A percentile compares a stretch with the other conserved stretches of the same genome.
Conservation (phyloP, 805 yeast genomes). For the Ogataea pignaliae region DNA sequence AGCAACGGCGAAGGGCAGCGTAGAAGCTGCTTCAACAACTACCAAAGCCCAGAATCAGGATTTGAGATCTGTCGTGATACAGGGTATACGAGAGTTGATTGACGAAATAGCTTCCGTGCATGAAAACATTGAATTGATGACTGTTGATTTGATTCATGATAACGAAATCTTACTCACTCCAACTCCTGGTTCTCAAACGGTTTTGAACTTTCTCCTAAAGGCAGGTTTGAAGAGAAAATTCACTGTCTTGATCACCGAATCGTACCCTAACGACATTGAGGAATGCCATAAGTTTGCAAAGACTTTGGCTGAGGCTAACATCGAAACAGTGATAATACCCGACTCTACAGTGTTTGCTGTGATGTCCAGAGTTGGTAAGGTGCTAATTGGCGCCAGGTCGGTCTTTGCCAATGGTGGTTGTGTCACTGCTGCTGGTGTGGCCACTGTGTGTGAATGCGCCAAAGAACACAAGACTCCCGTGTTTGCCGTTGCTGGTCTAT, state of each 20-base stretch:
- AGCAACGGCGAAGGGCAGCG: conserved; percentile 3
- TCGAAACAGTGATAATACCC: conserved; percentile 87
- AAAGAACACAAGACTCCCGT: conserved; percentile 95
- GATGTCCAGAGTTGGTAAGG: conserved; percentile 97
- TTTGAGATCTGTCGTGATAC: conserved; percentile 79
- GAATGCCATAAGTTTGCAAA: conserved; percentile 77
- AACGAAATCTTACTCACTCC: conserved; percentile 83
- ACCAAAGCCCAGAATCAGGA: conserved; percentile 51
- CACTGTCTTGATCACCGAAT: conserved; percentile 87
- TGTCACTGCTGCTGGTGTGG: conserved; percentile 82
- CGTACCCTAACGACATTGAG: conserved; percentile 82
- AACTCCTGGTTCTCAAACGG: conserved; percentile 91
- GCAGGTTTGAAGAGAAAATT: conserved; percentile 89
- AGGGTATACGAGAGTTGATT: conserved; percentile 85
- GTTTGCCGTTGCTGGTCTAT: conserved; percentile 89
- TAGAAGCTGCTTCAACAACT: conserved; percentile 12
- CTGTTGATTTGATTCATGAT: conserved; percentile 91
- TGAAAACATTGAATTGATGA: conserved; percentile 87
- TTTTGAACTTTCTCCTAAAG: conserved; percentile 75
- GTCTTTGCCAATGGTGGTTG: conserved; percentile 98
- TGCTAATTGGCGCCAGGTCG: conserved; percentile 84
- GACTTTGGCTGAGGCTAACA: conserved; percentile 74
- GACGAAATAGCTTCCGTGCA: conserved; percentile 88
- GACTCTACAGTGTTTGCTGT: conserved; percentile 92
- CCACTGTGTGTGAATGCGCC: conserved; percentile 93